Evolutionary conservation across 2,329 filamentous ascomycete genomes (phyloP), one percentile per base, ranked within the genome.

Genomic region (Stachybotrys chlorohalonatus): DNA sequence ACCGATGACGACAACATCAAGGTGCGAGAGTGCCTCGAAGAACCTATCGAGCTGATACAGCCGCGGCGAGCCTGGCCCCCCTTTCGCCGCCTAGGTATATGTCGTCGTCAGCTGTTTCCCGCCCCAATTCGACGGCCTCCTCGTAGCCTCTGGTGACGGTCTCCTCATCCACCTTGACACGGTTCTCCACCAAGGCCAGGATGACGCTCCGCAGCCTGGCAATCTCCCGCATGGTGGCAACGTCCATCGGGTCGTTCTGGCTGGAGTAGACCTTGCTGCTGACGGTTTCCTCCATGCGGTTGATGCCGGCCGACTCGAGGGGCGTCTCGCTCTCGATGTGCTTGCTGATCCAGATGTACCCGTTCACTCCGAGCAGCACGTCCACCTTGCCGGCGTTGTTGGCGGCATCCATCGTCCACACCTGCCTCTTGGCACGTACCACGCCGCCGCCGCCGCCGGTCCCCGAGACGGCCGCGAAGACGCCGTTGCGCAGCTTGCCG

Each of bases 291-390:
- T 97, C 94, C 68, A 96, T 81, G 60, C 89, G 82, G 53, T 90
- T 95, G 64, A 96, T 89, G 13, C 72, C 73, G n/a, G 71, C 68
- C n/a, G 75, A 73, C 48, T 79, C 73, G 46, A 70, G 66, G 47
- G 71, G 68, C 6, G 72, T 70, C n/a, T 79, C 78, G 42, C 79
- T 80, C 60, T 89, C 85, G 7, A 87, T 75, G 63, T 95, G 90
- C 74, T 90, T 92, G 70, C 86, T 86, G 65, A 97, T 92, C 88
- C 90, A 99, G 56, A 97, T 91, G 68, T 95, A 97, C 1, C 94
- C 94, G 65, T 99, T 99, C 46, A 99, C 94, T 2, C 94, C 94
- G 1, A 99, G 77, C 53, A 96, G 81, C 7, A 97, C 84, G 66
- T 96, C 90, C 31, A 99, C 82, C 58, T 84, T 86, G 53, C 82